Percentiles rank a stretch among this genome's conserved stretches.
Conservation (phyloP, 176 grass and related monocot genomes). For the sorghum (Sorghum bicolor) region Sorghum_bicolor_NCBIv3 NC_012875.2:26613001-26613500, state of each 20-base stretch:
- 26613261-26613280: not conserved
- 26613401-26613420: constrained; percentile 97
- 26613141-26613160: not conserved
- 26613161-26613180: not conserved
- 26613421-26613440: constrained; percentile 98
- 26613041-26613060: not conserved
- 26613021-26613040: constrained; percentile 5
- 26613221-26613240: not conserved
- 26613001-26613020: not conserved
- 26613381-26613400: constrained; percentile 92
- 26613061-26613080: not conserved
- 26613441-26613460: constrained; percentile 92
- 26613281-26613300: not conserved
- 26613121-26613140: not conserved
- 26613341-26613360: not conserved
- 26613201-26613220: not conserved
- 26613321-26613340: not conserved
- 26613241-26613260: not conserved
- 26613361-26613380: constrained; percentile 15
- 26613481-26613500: constrained; percentile 84
- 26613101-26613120: not conserved
- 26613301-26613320: not conserved
- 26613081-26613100: not conserved
- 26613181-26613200: not conserved
- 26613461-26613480: constrained; percentile 95